Evolutionary conservation across 495 filamentous ascomycete genomes (phyloP), one percentile per base, ranked within the genome.

Genomic region (Aspergillus taichungensis): DNA sequence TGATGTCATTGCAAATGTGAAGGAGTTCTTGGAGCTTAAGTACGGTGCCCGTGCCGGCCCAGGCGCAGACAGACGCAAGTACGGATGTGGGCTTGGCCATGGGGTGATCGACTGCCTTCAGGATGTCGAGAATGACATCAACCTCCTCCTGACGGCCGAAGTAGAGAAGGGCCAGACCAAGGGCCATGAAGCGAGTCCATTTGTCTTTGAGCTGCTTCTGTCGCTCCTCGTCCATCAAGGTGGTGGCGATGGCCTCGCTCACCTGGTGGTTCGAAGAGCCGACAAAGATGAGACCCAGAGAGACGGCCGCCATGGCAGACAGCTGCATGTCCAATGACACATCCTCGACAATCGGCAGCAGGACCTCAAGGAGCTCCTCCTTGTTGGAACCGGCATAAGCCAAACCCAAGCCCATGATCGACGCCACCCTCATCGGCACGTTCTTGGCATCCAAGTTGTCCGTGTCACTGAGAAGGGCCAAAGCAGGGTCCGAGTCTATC

Each of bases 91-190:
- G 83, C 66, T 89, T 88, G 13, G 85, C 84, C 82, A 95, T 94
- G 27, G 92, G 90, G 55, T 96, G 89, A 39, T 95, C 87, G 38
- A 95, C 87, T 7, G 85, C 92, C 68, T 96, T 97, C 29, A 99
- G 75, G 0, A 91, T 94, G 63, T 96, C 92, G 13, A 95, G 66
- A 42, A 95, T 83, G 27, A 95, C 89, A 58, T 99, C 92, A 11
- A 95, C 92, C 62, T 97, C 89, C 60, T 99, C 92, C 62, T 99
- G 94, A 37, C 87, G 81, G 32, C 94, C 94, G 50, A 97, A 95
- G 73, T 84, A 99, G 27, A 99, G 72, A 12, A 99, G 79, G 3
- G 94, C 92, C 43, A 99, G 73, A 47, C 94, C 92, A 50, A 99
- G 80, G 10, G 87, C 87, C 75, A 97, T 84, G 67, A 99, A 99